Conservation (phyloP, 2,329 filamentous ascomycete genomes). For the Orbilia ellipsospora region DNA sequence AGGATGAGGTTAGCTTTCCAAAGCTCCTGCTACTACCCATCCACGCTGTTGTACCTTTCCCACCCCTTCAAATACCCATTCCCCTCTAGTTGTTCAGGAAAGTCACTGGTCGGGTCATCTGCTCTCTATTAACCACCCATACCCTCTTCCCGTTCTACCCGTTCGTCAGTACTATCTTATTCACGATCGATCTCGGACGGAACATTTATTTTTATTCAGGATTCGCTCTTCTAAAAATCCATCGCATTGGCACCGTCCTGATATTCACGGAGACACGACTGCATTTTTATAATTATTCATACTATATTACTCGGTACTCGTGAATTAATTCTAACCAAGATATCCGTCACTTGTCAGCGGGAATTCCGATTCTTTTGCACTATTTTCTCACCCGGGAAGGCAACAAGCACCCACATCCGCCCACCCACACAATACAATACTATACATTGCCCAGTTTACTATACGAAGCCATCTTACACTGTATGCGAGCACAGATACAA, state of each 20-base stretch:
- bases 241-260: not conserved
- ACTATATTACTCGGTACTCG: too few species aligned
- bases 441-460: too few species aligned
- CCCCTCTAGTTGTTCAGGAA: too few species aligned
- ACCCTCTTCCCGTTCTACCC: constrained; percentile 5
- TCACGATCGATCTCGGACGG: not conserved
- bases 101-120: too few species aligned
- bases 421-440: not conserved
- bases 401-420: not conserved
- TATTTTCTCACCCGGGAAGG: not conserved
- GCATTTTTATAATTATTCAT: not conserved
- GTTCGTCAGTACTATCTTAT: not conserved
- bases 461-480: too few species aligned
- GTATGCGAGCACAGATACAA: too few species aligned
- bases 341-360: too few species aligned
- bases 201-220: not conserved
- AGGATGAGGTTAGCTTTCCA: not conserved
- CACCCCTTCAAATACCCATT: too few species aligned
- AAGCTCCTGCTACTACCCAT: constrained; percentile 4
- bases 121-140: not conserved
- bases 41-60: not conserved
- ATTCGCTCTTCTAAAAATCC: not conserved
- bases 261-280: not conserved
- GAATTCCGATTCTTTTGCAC: too few species aligned
- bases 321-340: too few species aligned